Conservation (phyloP, 768 basidiomycete species). For the Suillus decipiens region DNA sequence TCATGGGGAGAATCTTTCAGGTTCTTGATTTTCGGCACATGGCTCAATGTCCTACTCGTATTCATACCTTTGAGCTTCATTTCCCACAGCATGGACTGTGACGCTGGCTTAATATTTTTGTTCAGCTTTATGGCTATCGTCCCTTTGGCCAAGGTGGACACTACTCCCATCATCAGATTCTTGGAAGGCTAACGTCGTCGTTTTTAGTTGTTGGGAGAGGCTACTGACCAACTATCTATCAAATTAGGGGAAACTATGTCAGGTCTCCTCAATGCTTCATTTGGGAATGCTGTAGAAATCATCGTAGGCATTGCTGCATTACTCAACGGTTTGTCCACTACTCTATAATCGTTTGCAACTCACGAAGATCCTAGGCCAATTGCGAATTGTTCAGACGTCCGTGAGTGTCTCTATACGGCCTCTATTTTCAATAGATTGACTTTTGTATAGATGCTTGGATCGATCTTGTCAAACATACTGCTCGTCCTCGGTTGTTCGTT, state of each 20-base stretch:
- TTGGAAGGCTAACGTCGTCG: not conserved
- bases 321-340: constrained; percentile 55
- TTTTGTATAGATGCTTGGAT: constrained; percentile 73
- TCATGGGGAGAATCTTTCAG: constrained; percentile 56
- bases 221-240: constrained; percentile 79
- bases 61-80: constrained; percentile 75
- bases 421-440: not conserved
- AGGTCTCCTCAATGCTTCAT: constrained; percentile 83
- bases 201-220: constrained; percentile 69
- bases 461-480: constrained; percentile 87
- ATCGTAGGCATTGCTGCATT: constrained; percentile 89
- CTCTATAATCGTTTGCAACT: constrained; percentile 9
- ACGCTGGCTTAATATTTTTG: constrained; percentile 67
- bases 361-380: constrained; percentile 53
- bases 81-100: constrained; percentile 70
- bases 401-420: constrained; percentile 38
- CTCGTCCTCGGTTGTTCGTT: constrained; percentile 92
- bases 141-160: constrained; percentile 77
- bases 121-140: constrained; percentile 84
- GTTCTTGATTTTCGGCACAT: constrained; percentile 65
- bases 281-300: constrained; percentile 85
- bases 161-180: not conserved
- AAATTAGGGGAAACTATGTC: constrained; percentile 84
- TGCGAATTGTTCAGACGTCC: constrained; percentile 91
- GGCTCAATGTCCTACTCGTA: constrained; percentile 74